Conservation (phyloP, 768 basidiomycete species). For the Boletus huronensis region DNA sequence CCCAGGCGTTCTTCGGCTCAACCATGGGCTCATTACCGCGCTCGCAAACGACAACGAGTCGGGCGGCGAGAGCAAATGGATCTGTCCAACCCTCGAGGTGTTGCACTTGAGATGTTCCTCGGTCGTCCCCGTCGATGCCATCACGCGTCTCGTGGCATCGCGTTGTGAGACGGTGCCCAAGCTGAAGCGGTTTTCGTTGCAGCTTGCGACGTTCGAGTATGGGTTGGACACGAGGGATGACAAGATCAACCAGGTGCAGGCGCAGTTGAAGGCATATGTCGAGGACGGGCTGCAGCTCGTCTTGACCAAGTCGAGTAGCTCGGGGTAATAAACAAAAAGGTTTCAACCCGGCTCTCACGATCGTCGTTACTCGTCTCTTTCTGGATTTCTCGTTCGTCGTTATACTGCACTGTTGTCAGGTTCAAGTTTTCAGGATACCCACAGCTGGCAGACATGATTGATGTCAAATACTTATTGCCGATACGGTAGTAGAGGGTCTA, state of each 20-base stretch:
- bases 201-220: slow-evolving; percentile 30
- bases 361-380: neutral
- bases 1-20: slow-evolving; percentile 30
- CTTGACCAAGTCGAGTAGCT: slow-evolving; percentile 22
- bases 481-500: no score
- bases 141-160: slow-evolving; percentile 25
- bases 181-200: slow-evolving; percentile 21
- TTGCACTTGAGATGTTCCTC: slow-evolving; percentile 28
- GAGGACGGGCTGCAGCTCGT: slow-evolving; percentile 22
- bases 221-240: slow-evolving; percentile 28
- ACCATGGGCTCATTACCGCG: slow-evolving; percentile 28
- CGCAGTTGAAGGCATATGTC: slow-evolving; percentile 15
- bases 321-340: neutral
- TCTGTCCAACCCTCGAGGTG: slow-evolving; percentile 25
- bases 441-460: no score
- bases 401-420: neutral
- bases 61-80: neutral
- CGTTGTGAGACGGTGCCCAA: slow-evolving; percentile 11
- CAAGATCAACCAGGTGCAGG: slow-evolving; percentile 20
- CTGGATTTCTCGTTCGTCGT: neutral
- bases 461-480: no score
- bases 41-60: slow-evolving; percentile 11
- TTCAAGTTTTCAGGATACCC: neutral
- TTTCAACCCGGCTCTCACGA: neutral
- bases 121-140: slow-evolving; percentile 19